These are phyloP conservation scores for Wallacemonas collosoma DNA, from an alignment of 208 protist species.

Conservation along the genomic window DNA sequence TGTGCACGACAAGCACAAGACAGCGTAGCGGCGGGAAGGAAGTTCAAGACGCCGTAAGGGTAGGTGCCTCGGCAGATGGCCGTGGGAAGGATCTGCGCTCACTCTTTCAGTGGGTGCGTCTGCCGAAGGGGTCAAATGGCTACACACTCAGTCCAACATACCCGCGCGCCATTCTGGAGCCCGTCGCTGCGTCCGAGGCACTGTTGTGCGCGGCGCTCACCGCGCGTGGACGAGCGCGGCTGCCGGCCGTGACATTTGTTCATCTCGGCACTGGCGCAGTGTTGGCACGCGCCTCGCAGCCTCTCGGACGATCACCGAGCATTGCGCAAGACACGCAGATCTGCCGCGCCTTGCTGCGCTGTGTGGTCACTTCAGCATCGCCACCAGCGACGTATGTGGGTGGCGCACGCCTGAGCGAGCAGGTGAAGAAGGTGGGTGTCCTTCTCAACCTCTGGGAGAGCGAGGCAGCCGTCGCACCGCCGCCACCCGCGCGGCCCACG, in stretches of 20 bases:
- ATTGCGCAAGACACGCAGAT: constrained; percentile 54
- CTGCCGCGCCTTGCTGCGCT: constrained; percentile 55
- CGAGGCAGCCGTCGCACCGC: not conserved
- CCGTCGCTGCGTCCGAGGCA: constrained; percentile 41
- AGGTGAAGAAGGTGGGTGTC: not conserved
- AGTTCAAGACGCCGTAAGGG: too few species aligned
- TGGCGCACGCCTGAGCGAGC: not conserved
- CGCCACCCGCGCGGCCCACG: constrained; percentile 2
- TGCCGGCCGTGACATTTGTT: constrained; percentile 87
- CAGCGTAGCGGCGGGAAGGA: too few species aligned
- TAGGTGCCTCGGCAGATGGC: constrained; percentile 24
- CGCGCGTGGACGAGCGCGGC: constrained; percentile 78
- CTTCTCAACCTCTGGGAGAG: not conserved
- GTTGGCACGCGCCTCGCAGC: constrained; percentile 82
- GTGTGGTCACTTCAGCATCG: not conserved
- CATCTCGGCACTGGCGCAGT: constrained; percentile 60
- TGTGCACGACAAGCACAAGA: constrained; percentile 37
- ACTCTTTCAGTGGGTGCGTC: constrained; percentile 57
- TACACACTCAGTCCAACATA: constrained; percentile 74
- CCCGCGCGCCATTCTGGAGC: constrained; percentile 64
- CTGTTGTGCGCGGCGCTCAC: constrained; percentile 48
- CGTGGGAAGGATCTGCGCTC: constrained; percentile 46
- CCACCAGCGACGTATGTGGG: not conserved
- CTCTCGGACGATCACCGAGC: constrained; percentile 45
- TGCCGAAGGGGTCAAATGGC: constrained; percentile 9